Evolutionary conservation across 148 eudicot species (phyloP), one percentile per base, ranked within the genome.

Genomic region (Pouteria glomerata): DNA sequence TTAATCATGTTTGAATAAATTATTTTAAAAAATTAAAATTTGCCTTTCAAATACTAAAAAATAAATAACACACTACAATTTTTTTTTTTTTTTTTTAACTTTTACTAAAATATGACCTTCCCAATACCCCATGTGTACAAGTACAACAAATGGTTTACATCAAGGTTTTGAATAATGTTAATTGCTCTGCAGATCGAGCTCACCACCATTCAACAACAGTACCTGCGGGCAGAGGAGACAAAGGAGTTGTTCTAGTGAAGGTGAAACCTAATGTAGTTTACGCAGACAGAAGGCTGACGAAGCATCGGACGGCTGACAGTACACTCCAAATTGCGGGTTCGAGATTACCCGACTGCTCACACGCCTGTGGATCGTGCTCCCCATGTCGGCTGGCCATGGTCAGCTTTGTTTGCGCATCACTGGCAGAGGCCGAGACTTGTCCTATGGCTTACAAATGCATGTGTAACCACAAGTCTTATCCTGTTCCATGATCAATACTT

Each of bases 391-490:
- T 87, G 47, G 95, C 87, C 18, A 87, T 85, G 88, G 95, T 87
- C 21, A 87, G 91, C 82, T 89, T 87, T 68, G 86, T 87, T 24
- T 89, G 95, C 57, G 75, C 90, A 0, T 35, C 88, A 14, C 66
- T 85, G 26, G 85, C 81, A 69, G 89, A 89, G 79, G 85, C 95
- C 0, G 89, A 89, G 77, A 83, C 95, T 10, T 89, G 95, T 71
- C 95, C 95, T 29, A 87, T 89, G 85, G 86, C 91, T 73, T 89
- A 89, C 48, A 87, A 83, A 42, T 89, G 94, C 80, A 89, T 89
- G 94, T 89, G 94, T 73, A 83, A 77, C 57, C 80, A 85, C 68
- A 89, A 87, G 80, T 87, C 91, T 8, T 89, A 82, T 52, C 95
- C 91, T n/a, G 89, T 94, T 66, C 98, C 98, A 16, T 76, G 42